Base-by-base conservation (phyloP, 2,329 filamentous ascomycete species). In the Colletotrichum kahawae region DNA sequence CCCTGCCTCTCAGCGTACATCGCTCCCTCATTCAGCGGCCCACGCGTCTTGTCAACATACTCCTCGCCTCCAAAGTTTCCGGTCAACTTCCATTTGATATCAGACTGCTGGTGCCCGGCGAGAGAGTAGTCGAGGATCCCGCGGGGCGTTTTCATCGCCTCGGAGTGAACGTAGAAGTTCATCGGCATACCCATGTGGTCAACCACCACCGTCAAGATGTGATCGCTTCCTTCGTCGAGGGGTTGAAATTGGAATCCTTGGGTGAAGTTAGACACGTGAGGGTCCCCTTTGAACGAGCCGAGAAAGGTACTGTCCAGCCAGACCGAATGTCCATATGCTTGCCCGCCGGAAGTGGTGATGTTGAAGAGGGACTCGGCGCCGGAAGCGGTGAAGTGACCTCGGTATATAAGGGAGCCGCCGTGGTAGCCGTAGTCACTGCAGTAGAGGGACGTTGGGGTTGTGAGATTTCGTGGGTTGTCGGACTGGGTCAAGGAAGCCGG, bases 161-260 rank as follows among this genome's bases (percentile, higher is more conserved):
- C 90, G 5, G 82, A 78, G 4, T 90, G 90, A 3, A 91, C 88
- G 16, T 84, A 84, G 84, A 88, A 91, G 82, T 92, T 90, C 78
- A 93, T 90, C 74, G 94, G 89, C 2, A 94, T 85, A 0, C 93
- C 93, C 85, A 92, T 93, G 82, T 92, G 91, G 82, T 95, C 93
- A 33, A 95, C 84, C 1, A 94, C 84, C 5, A 95, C 85, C 0
- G 93, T 94, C 79, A 95, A 83, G n/a, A 92, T 87, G 80, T 94
- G 91, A 1, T 83, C 77, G 43, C 86, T 84, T 89, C 91, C 0
- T 84, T 78, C 2, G 82, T 81, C 29, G 6, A 48, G 24, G 36
- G 24, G 16, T 10, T 24, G 38, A 14, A 93, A 84, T 27, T 84
- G 83, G 2, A 91, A 88, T 0, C 93, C 83, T 0, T 84, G 57